Evolutionary conservation across 2,329 filamentous ascomycete genomes (phyloP).

Genomic region (Fusarium metavorans): DNA sequence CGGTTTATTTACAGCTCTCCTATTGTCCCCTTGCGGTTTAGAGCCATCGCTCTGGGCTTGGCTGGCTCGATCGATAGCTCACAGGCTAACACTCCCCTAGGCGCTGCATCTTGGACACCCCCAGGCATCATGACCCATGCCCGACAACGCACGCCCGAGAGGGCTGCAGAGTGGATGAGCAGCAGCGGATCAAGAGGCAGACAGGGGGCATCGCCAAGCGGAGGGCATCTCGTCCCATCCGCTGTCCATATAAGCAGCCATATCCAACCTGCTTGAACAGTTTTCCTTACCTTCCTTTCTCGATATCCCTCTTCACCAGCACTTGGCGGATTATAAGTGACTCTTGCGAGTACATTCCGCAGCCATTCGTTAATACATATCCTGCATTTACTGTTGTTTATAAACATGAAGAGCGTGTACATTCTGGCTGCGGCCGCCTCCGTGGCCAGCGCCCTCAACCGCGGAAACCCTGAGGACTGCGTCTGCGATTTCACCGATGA

Average conservation of each 20-base stretch:
- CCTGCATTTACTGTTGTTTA: slow-evolving; percentile 40
- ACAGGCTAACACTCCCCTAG: slow-evolving; percentile 29
- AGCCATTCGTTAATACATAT: slow-evolving; percentile 45
- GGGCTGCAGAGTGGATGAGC: slow-evolving; percentile 9
- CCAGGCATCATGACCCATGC: slow-evolving; percentile 4
- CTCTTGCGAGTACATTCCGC: slow-evolving; percentile 38
- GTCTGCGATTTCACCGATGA: slow-evolving; percentile 9
- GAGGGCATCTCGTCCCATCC: neutral
- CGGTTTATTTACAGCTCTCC: slow-evolving; percentile 12
- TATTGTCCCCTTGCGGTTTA: slow-evolving; percentile 13
- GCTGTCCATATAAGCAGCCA: slow-evolving; percentile 39
- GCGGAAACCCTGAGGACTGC: neutral
- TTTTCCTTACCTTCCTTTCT: slow-evolving; percentile 20
- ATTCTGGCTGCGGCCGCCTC: slow-evolving; percentile 49
- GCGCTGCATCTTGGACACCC: slow-evolving; percentile 27
- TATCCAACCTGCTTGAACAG: slow-evolving; percentile 14
- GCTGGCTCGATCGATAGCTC: slow-evolving; percentile 32
- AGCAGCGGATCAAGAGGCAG: slow-evolving; percentile 2
- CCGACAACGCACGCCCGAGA: slow-evolving; percentile 19
- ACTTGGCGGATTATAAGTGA: slow-evolving; percentile 38
- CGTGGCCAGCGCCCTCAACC: slow-evolving; percentile 15
- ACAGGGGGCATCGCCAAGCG: slow-evolving; percentile 9
- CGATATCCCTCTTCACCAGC: slow-evolving; percentile 33
- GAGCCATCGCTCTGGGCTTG: slow-evolving; percentile 10
- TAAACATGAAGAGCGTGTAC: slow-evolving; percentile 50